phyloP scores from a whole-genome alignment of 345 rosid genomes.

The Turritis glabra region DNA sequence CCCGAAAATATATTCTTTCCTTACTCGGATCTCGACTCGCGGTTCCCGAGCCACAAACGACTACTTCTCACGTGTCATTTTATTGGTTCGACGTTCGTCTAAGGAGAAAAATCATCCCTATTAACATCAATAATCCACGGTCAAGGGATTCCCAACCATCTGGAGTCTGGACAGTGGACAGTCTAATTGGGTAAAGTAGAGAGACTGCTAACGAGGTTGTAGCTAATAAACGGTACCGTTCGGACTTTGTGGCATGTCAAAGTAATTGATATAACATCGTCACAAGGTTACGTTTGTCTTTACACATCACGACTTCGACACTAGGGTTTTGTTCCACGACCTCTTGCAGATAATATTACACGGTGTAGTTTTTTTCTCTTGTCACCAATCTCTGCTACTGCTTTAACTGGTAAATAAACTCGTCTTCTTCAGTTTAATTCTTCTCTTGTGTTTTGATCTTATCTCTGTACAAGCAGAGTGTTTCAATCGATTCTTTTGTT shows the following conservation, averaged over 20 bases:
- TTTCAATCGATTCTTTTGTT: too few species aligned
- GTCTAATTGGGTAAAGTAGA: not conserved
- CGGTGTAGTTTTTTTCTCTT: not conserved
- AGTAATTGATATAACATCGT: too few species aligned
- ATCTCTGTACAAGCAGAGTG: too few species aligned
- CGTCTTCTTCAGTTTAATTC: not conserved
- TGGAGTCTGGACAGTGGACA: too few species aligned
- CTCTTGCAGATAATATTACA: not conserved
- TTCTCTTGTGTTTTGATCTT: not conserved
- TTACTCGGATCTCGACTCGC: not conserved
- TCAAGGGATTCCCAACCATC: not conserved
- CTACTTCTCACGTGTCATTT: too few species aligned
- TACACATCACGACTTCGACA: not conserved
- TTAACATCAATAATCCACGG: not conserved
- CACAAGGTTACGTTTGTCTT: constrained; percentile 14
- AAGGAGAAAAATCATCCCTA: not conserved
- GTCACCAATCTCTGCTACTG: not conserved
- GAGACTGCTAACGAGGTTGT: not conserved
- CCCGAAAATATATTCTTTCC: not conserved
- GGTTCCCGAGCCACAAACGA: not conserved
- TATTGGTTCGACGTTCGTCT: not conserved
- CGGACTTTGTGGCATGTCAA: too few species aligned
- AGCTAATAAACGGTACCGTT: not conserved
- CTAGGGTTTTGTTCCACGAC: not conserved
- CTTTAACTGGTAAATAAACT: not conserved